Evolutionary conservation across 371 early-diverging fungal genomes (phyloP).

Genomic region (Furculomyces boomerangus): DNA sequence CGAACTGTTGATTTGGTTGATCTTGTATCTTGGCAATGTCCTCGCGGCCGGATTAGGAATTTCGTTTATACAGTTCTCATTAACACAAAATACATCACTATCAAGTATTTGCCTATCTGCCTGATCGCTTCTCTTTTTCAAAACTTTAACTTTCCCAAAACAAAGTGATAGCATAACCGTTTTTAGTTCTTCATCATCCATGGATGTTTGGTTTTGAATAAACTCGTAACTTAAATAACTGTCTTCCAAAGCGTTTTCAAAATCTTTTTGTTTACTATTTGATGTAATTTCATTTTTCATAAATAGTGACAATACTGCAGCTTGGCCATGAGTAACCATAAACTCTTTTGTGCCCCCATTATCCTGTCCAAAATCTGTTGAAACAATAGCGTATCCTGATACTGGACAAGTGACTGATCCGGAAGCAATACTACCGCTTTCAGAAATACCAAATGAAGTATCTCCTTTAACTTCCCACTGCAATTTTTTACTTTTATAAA

Average conservation of each 20-base stretch:
- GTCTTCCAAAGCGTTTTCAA: background rate
- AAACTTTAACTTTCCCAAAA: slow-evolving; percentile 53
- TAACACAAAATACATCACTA: slow-evolving; percentile 44
- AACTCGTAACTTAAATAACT: slow-evolving; percentile 35
- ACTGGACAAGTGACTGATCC: background rate
- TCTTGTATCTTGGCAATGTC: slow-evolving; percentile 38
- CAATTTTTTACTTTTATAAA: slow-evolving; percentile 58
- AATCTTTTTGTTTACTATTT: background rate
- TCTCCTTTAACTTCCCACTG: slow-evolving; percentile 8
- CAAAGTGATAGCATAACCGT: slow-evolving; percentile 52
- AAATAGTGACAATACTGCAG: slow-evolving; percentile 53
- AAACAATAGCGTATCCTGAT: background rate
- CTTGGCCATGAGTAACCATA: slow-evolving; percentile 50
- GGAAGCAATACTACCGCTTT: background rate
- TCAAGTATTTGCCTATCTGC: slow-evolving; percentile 26
- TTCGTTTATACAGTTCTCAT: slow-evolving; percentile 25
- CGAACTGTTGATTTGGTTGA: slow-evolving; percentile 48
- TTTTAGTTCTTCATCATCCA: slow-evolving; percentile 50
- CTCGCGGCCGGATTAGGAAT: slow-evolving; percentile 25
- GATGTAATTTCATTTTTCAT: slow-evolving; percentile 18
- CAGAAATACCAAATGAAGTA: background rate
- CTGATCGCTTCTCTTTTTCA: slow-evolving; percentile 40
- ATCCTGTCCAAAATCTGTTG: background rate
- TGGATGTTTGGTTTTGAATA: slow-evolving; percentile 33
- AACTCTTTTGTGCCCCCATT: slow-evolving; percentile 48